Conservation (phyloP, 768 basidiomycete species). For the Psilocybe cubensis region DNA sequence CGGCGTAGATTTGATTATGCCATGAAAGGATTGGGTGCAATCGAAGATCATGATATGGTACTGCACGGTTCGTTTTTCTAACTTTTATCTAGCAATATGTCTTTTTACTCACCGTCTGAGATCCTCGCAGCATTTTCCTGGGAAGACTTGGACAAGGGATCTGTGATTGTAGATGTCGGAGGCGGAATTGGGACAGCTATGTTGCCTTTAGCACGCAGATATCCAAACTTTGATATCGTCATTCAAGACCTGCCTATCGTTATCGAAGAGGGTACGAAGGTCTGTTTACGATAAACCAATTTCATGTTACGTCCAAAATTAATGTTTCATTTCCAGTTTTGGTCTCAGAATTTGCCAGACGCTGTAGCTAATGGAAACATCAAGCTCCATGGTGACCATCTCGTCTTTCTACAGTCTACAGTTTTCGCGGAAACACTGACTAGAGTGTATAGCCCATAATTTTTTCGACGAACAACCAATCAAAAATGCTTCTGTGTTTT, state of each 20-base stretch:
- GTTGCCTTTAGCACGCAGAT: not conserved
- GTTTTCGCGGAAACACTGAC: not conserved
- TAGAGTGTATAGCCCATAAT: not conserved
- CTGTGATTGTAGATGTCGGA: conserved; percentile 15
- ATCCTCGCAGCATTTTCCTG: not conserved
- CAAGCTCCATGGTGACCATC: not conserved
- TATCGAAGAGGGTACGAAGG: not conserved
- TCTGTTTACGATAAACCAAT: not conserved
- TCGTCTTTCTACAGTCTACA: no score
- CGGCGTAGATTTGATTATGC: conserved; percentile 32
- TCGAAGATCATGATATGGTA: conserved; percentile 25
- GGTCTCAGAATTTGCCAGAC: not conserved
- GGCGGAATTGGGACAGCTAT: conserved; percentile 46
- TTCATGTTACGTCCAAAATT: not conserved
- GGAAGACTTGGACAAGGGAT: not conserved
- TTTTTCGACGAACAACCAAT: not conserved
- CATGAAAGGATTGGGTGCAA: conserved; percentile 29
- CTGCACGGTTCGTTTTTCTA: conserved; percentile 8
- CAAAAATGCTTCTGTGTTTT: not conserved
- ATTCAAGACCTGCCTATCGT: conserved; percentile 33
- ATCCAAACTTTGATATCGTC: conserved; percentile 62
- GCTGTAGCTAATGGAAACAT: not conserved
- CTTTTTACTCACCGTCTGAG: not conserved
- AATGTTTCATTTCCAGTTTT: not conserved
- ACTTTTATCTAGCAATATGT: not conserved